Evolutionary conservation across 2,329 filamentous ascomycete genomes (phyloP).

Genomic region (Colletotrichum karsti): DNA sequence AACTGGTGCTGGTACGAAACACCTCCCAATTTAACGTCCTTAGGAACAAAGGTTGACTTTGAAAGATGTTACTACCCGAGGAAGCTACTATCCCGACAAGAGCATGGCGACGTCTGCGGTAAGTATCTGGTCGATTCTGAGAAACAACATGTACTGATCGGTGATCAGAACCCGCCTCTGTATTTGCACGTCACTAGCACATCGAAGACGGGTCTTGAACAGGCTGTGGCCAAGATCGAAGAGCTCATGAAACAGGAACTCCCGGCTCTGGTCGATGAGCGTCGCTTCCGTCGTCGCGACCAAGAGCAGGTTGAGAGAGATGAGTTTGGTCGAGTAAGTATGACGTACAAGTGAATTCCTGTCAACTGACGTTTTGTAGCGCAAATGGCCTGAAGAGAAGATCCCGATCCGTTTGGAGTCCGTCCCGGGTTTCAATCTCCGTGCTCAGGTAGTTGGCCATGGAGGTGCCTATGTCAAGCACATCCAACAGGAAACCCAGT

Average conservation of each 20-base stretch:
- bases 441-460: slow-evolving; percentile 94
- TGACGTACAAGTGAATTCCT: background rate
- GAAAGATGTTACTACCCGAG: slow-evolving; percentile 97
- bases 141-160: slow-evolving; percentile 4
- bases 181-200: slow-evolving; percentile 97
- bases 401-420: slow-evolving; percentile 92
- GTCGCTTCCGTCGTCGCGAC: slow-evolving; percentile 87
- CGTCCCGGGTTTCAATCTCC: slow-evolving; percentile 92
- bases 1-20: slow-evolving; percentile 97
- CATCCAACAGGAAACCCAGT: slow-evolving; percentile 94
- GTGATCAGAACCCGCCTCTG: slow-evolving; percentile 83
- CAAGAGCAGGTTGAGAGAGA: slow-evolving; percentile 86
- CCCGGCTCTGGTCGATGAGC: slow-evolving; percentile 93
- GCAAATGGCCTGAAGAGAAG: slow-evolving; percentile 98
- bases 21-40: slow-evolving; percentile 57
- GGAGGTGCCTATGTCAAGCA: slow-evolving; percentile 97
- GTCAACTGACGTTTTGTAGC: slow-evolving; percentile 58
- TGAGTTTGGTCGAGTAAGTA: slow-evolving; percentile 83
- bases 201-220: slow-evolving; percentile 88
- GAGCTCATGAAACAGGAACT: slow-evolving; percentile 97
- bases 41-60: slow-evolving; percentile 65
- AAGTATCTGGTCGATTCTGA: slow-evolving; percentile 53
- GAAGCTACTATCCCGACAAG: slow-evolving; percentile 97
- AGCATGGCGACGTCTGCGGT: slow-evolving; percentile 94
- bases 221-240: slow-evolving; percentile 87